Evolutionary conservation across 306 rosid species (phyloP), one percentile per base, ranked within the genome.

Genomic region (Biancaea sappan): DNA sequence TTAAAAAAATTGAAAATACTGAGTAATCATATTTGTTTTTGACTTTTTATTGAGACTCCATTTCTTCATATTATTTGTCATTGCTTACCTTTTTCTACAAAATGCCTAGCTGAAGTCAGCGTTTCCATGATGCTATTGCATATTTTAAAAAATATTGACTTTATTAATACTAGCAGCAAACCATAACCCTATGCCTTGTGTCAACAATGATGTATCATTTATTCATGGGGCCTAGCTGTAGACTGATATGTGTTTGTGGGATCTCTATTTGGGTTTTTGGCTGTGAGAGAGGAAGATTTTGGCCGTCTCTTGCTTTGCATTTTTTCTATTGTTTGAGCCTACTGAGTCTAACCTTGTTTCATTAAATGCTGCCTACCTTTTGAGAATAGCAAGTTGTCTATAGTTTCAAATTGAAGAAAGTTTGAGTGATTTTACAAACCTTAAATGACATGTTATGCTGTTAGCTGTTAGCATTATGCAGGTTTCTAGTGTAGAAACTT

Each of bases 221-320:
- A 80, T 31, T 11, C 80, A 82, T 65, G 89, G 90, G 97, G 81
- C 91, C 92, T 79, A 74, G 82, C 69, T 73, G 31, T 26, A 70
- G 71, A 40, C 22, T 72, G 77, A 72, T 50, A 58, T 61, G 41
- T 73, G 82, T 75, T n/a, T 64, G 61, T 81, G 80, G 84, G 81
- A 74, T 68, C 79, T 53, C 71, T 52, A 31, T 69, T 53, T 75
- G 52, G 59, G 78, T 71, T 62, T 80, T 65, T 73, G 58, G 74
- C n/a, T 65, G 79, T 74, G 67, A 79, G 81, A 65, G 82, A 74
- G n/a, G n/a, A n/a, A n/a, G 80, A 75, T 82, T 78, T 71, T 82
- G 79, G 87, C 74, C 62, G 61, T 87, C 81, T 79, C 69, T 41
- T 66, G 72, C 80, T 41, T 77, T 83, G 78, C 41, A 83, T 78